Percentiles rank a stretch among this genome's conserved stretches.
phyloP scores from a whole-genome alignment of 345 rosid species.

The Isatis tinctoria region DNA sequence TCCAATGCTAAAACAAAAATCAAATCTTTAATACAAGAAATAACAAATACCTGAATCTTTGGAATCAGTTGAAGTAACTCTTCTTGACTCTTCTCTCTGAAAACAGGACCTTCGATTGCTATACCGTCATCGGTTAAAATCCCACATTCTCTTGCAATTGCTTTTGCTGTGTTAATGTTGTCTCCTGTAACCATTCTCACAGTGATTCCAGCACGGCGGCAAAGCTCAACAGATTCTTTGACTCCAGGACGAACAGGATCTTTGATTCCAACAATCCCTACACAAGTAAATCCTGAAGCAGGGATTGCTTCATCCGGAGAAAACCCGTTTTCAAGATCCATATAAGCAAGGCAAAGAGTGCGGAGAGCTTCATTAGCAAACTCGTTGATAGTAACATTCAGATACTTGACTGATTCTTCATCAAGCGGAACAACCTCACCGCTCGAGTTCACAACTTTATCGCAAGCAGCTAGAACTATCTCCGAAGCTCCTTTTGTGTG shows the following conservation, averaged over 20 bases:
- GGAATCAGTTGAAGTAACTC: constrained; percentile 73
- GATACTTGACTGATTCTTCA: constrained; percentile 49
- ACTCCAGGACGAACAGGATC: constrained; percentile 97
- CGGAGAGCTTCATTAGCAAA: constrained; percentile 90
- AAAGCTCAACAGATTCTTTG: constrained; percentile 77
- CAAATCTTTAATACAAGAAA: not conserved
- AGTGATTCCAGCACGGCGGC: constrained; percentile 84
- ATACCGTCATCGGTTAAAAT: constrained; percentile 82
- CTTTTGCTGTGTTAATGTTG: constrained; percentile 87
- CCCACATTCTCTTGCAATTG: constrained; percentile 93
- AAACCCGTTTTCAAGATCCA: constrained; percentile 55
- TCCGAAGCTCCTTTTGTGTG: constrained; percentile 94
- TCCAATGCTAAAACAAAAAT: not conserved
- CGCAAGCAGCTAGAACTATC: constrained; percentile 78
- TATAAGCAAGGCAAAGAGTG: constrained; percentile 75
- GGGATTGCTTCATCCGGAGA: constrained; percentile 59
- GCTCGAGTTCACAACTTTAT: constrained; percentile 58
- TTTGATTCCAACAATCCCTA: constrained; percentile 88
- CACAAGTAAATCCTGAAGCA: constrained; percentile 58
- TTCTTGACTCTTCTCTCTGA: constrained; percentile 73
- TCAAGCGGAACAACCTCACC: constrained; percentile 78
- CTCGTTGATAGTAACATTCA: constrained; percentile 62
- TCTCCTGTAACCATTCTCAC: constrained; percentile 99
- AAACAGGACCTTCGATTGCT: constrained; percentile 87
- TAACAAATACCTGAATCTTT: constrained; percentile 67